Base-by-base conservation (phyloP, 2,329 filamentous ascomycete species). In the Fusarium chuoi region DNA sequence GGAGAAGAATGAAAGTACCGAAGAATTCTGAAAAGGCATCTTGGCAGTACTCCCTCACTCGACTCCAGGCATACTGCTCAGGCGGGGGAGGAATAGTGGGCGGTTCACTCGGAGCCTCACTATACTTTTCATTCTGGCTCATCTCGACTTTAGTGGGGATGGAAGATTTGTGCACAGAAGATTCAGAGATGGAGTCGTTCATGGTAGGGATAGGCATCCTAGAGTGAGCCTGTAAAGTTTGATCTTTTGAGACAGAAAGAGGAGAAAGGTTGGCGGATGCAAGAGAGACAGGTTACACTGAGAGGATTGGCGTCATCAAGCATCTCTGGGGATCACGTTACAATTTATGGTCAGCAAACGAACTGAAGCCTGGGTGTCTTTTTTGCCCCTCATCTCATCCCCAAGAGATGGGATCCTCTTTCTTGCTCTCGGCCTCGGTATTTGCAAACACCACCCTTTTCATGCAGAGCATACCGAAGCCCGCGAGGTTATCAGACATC, bases 11-110 rank as follows among this genome's bases (percentile, higher is more conserved):
- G 83, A 94, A 90, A 18, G 89, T 91, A 13, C 91, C 91, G 56
- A 91, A 87, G 81, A 93, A 93, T 74, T 93, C 91, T 3, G 89
- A 89, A 73, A 93, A 89, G 4, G 87, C 87, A 70, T 92, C 90
- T 66, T 87, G 85, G 42, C 88, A 83, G 35, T 81, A 75, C 26
- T 84, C 81, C 48, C 90, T 85, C 35, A 90, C 80, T 44, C 83
- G 84, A 54, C 83, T 86, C 91, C 91, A 93, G 24, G 68, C 67
- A 22, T 79, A 78, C 62, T 78, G 63, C 55, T 81, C 75, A 52
- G 78, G 76, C 4, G 69, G 68, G 9, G 65, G 61, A 4, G 65
- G 75, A 35, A 58, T 70, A 42, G 66, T 62, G n/a, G 70, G 59
- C 35, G 54, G 52, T 41, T 74, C 70, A 54, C 65, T 76, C 24